Base-by-base conservation (phyloP, 331 rosid genomes). In the Quercus phellos region DNA sequence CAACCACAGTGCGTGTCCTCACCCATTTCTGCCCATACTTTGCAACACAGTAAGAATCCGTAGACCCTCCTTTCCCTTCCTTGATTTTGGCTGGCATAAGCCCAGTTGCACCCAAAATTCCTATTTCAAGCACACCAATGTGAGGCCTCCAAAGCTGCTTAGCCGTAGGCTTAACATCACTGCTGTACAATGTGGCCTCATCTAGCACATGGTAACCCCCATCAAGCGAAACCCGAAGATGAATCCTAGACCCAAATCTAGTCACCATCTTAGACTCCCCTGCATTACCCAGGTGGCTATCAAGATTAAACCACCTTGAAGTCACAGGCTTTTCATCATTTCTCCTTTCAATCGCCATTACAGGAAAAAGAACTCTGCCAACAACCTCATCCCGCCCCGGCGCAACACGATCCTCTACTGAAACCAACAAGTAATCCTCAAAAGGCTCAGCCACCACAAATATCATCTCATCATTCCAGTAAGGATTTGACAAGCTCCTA, bases 131-230 rank as follows among this genome's bases (percentile, higher is more conserved):
- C 53, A 87, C 89, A 16, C 93, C 93, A 51, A 87, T 85, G 78
- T 79, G 90, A 30, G 90, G 83, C 85, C 87, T 89, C 93, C 93
- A 87, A 2, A 89, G 88, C 74, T 74, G 74, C 84, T 89, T 89
- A 51, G 84, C 89, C 6, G 93, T 89, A 0, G 93, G 93, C 74
- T 82, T 83, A 63, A 89, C 89, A 77, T 89, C 93, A 32, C 93
- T 89, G 55, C 93, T 83, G 27, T 87, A 83, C 86, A 77, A 73
- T n/a, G 93, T 89, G 55, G 93, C 89, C 76, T 89, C 93, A 59
- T 89, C 93, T 9, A 89, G 87, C 64, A 89, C 93, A 29, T 87
- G 93, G 68, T 89, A 89, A 24, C 93, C 93, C 19, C 93, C 93
- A 73, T 89, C 90, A 34, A 89, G 89, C 2, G 93, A 87, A 3